Base-by-base conservation (phyloP, 139 green algal genomes). In the Chlamydomonas schloesseri region DNA sequence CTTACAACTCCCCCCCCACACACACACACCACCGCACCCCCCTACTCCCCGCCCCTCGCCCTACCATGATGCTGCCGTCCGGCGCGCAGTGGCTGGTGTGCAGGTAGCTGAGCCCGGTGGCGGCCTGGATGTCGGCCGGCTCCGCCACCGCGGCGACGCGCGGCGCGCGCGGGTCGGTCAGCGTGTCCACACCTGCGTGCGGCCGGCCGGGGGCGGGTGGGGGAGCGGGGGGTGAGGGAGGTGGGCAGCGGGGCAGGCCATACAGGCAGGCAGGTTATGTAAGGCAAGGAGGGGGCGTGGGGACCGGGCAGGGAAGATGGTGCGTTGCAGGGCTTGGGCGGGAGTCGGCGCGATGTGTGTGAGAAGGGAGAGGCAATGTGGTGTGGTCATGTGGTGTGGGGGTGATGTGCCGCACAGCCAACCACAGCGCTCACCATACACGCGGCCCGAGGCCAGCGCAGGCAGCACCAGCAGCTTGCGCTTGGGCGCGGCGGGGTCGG, bases 381-480 rank as follows among this genome's bases (percentile, higher is more conserved):
- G 53, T 58, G 15, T n/a, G n/a, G n/a, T n/a, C n/a, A n/a, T n/a
- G n/a, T n/a, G n/a, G n/a, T n/a, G n/a, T n/a, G n/a, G n/a, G n/a
- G n/a, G n/a, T n/a, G n/a, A n/a, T n/a, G n/a, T n/a, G n/a, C n/a
- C n/a, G n/a, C n/a, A 5, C 42, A 50, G 42, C 42, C 42, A 50
- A 69, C 34, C 34, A 3, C 31, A 15, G 21, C 24, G 47, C 79
- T 29, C 71, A 91, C 83, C 83, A 46, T 93, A 91, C 8, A 93
- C 71, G 58, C 89, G 83, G 28, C 83, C 81, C 6, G 69, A 81
- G 60, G 76, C 81, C 18, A 93, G 75, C 14, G 71, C 78, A 1
- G 96, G 96, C 62, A 97, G 73, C 23, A 98, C 87, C 29, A 98
- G 92, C 74, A 91, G 91, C 36, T 83, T 91, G 64, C 96, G 89